Conservation (phyloP, 2,329 filamentous ascomycete species). For the Stemphylium lycopersici region DNA sequence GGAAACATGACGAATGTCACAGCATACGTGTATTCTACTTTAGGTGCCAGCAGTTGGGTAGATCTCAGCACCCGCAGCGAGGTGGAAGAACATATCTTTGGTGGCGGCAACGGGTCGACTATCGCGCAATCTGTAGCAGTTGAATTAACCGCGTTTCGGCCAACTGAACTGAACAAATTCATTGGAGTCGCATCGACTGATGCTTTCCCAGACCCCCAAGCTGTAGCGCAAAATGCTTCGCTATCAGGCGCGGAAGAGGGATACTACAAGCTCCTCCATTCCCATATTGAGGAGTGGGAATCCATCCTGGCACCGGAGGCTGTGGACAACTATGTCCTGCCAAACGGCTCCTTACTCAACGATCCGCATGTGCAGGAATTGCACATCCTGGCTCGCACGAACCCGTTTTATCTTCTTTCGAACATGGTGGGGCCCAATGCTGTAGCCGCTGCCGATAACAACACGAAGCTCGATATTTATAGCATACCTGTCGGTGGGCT, state of each 20-base stretch:
- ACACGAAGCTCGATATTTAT: conserved; percentile 62
- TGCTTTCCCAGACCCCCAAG: conserved; percentile 65
- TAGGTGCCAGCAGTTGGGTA: conserved; percentile 55
- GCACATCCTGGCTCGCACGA: conserved; percentile 61
- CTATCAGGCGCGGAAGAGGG: conserved; percentile 58
- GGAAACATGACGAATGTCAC: conserved; percentile 66
- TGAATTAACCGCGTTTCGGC: conserved; percentile 59
- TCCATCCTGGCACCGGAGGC: conserved; percentile 64
- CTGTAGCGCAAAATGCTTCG: conserved; percentile 62
- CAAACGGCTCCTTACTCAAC: conserved; percentile 61
- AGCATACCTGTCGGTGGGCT: conserved; percentile 73
- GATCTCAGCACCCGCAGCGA: conserved; percentile 52
- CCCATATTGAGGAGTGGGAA: conserved; percentile 68
- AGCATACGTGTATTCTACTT: conserved; percentile 63
- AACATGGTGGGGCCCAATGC: conserved; percentile 63
- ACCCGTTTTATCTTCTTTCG: conserved; percentile 63
- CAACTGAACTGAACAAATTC: conserved; percentile 67
- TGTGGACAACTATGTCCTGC: conserved; percentile 67
- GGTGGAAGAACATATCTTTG: conserved; percentile 58
- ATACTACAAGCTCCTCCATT: conserved; percentile 60
- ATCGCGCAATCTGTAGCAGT: conserved; percentile 67
- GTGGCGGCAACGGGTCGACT: conserved; percentile 63
- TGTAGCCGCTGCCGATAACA: conserved; percentile 55
- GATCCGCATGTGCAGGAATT: conserved; percentile 64
- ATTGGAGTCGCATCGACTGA: conserved; percentile 72